Conservation (phyloP, 2,329 filamentous ascomycete genomes). For the Pyricularia grisea region DNA sequence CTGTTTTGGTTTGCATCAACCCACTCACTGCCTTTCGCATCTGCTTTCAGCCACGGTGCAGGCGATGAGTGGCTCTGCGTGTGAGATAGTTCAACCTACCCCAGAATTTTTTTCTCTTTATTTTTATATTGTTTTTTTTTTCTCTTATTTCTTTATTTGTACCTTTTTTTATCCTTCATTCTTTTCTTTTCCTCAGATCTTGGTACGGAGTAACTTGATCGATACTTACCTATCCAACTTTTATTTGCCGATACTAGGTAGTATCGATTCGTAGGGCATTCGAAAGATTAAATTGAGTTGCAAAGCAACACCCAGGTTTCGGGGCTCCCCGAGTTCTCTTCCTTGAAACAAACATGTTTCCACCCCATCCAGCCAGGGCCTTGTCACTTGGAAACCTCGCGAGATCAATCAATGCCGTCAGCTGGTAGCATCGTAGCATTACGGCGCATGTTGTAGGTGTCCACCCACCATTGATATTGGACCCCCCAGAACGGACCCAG, state of each 20-base stretch:
- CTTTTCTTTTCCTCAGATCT: not conserved
- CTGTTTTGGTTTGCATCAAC: not conserved
- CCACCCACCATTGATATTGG: not conserved
- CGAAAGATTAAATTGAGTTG: not conserved
- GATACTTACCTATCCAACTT: not conserved
- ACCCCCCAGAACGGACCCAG: not conserved
- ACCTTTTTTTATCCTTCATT: no score
- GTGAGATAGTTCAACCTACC: not conserved
- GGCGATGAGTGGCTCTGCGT: not conserved
- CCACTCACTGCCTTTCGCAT: not conserved
- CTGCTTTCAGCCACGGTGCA: not conserved
- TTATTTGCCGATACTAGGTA: not conserved
- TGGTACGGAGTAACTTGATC: not conserved
- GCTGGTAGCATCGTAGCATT: not conserved
- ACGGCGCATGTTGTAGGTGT: not conserved
- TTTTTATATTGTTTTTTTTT: not conserved
- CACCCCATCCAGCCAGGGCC: not conserved
- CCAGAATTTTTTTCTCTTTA: not conserved
- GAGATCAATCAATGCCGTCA: not conserved
- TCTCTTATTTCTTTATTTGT: not conserved
- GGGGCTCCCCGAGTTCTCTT: not conserved
- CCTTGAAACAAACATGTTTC: constrained; percentile 1
- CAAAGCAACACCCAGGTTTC: not conserved
- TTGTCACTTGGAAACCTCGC: not conserved
- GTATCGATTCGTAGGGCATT: not conserved